These are phyloP conservation scores for Arabidopsis lyrata DNA, from an alignment of 441 rosid genomes.

Conservation along the genomic window DNA sequence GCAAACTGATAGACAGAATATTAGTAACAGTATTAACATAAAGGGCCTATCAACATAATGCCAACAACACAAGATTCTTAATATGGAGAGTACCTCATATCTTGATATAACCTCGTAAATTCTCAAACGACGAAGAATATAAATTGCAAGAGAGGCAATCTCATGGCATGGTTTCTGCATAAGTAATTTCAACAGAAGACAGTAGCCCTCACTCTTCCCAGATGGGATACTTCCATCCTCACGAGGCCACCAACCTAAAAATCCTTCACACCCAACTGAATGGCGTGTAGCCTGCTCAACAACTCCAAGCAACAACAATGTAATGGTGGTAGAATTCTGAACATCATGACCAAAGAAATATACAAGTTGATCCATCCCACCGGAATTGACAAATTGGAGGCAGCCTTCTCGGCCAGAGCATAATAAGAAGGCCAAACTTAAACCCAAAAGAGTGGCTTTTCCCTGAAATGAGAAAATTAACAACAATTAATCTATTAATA, in stretches of 20 bases:
- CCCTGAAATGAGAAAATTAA: slow-evolving; percentile 62
- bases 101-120: slow-evolving; percentile 89
- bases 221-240: slow-evolving; percentile 81
- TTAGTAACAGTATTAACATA: slow-evolving; percentile 32
- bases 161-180: slow-evolving; percentile 88
- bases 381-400: slow-evolving; percentile 84
- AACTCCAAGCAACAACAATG: slow-evolving; percentile 81
- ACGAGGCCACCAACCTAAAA: slow-evolving; percentile 99
- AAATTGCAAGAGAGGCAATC: slow-evolving; percentile 78
- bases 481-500: slow-evolving; percentile 23
- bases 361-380: slow-evolving; percentile 84
- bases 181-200: slow-evolving; percentile 75
- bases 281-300: slow-evolving; percentile 90
- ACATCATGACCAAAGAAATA: slow-evolving; percentile 55
- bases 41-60: slow-evolving; percentile 21
- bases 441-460: slow-evolving; percentile 69
- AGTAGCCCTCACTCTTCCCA: slow-evolving; percentile 80
- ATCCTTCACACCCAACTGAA: slow-evolving; percentile 92
- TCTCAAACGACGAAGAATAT: slow-evolving; percentile 87
- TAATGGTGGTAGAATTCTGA: slow-evolving; percentile 62
- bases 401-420: slow-evolving; percentile 95
- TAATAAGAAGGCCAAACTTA: slow-evolving; percentile 75
- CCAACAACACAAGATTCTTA: slow-evolving; percentile 6
- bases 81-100: slow-evolving; percentile 74
- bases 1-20: slow-evolving; percentile 66